Percentiles rank a stretch among this genome's conserved stretches.
These are phyloP conservation scores for Penicillium goetzii DNA, from an alignment of 495 filamentous ascomycete genomes.

Conservation along the genomic window DNA sequence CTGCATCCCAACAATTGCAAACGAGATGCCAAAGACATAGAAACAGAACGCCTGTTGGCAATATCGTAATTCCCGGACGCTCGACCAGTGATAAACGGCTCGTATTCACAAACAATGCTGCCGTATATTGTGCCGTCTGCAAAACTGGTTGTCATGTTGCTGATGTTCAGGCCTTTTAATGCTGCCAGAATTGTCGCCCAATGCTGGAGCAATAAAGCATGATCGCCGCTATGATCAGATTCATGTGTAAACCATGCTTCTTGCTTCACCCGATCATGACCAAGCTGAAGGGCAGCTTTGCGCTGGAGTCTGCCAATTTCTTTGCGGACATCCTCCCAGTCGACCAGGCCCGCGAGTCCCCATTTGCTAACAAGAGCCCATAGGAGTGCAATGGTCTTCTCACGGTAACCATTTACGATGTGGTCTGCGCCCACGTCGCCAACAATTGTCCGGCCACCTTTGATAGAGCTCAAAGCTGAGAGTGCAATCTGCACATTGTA, in stretches of 20 bases:
- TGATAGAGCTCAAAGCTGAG: constrained; percentile 50
- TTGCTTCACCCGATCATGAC: constrained; percentile 23
- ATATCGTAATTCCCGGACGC: background rate
- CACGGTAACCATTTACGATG: constrained; percentile 68
- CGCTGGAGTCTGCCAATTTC: constrained; percentile 53
- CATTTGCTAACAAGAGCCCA: constrained; percentile 64
- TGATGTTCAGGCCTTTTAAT: constrained; percentile 49
- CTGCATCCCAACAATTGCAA: constrained; percentile 43
- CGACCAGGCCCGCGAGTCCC: constrained; percentile 57
- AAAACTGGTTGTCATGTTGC: constrained; percentile 65
- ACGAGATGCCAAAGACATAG: constrained; percentile 31
- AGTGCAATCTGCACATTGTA: constrained; percentile 66
- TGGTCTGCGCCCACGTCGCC: constrained; percentile 58
- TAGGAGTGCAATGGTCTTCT: constrained; percentile 66
- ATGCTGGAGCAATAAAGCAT: constrained; percentile 49
- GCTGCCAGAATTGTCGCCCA: constrained; percentile 59
- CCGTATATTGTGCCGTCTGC: constrained; percentile 59
- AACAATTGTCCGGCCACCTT: constrained; percentile 38
- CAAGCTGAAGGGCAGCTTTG: constrained; percentile 29
- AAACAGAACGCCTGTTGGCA: background rate
- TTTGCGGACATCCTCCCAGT: constrained; percentile 56
- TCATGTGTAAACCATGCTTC: constrained; percentile 25
- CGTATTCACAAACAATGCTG: constrained; percentile 63
- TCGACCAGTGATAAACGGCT: constrained; percentile 36
- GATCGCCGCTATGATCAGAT: constrained; percentile 33